Evolutionary conservation across 1,139 yeast genomes (phyloP).

Genomic region (Geotrichum citri-aurantii): DNA sequence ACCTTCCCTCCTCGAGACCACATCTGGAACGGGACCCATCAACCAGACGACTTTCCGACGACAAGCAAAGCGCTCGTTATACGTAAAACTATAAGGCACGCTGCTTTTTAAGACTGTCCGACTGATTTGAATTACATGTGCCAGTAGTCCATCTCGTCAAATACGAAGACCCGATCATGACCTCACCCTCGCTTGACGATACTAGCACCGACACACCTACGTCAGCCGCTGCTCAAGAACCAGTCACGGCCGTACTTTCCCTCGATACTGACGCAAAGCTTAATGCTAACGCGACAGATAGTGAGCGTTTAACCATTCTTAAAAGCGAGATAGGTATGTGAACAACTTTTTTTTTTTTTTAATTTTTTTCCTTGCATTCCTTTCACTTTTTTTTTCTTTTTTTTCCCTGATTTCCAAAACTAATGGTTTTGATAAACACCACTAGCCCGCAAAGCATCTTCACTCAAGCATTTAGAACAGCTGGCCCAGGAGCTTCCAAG

Average conservation of each 20-base stretch:
- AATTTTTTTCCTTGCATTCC: background rate
- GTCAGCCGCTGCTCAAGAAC: background rate
- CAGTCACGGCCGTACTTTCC: background rate
- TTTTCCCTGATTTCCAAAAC: background rate
- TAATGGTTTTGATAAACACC: background rate
- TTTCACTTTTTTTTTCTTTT: background rate
- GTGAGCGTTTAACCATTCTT: slow-evolving; percentile 12
- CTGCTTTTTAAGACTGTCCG: background rate
- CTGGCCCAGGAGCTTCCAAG: slow-evolving; percentile 18
- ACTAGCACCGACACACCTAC: background rate
- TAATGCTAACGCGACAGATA: background rate
- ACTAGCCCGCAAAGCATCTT: slow-evolving; percentile 18
- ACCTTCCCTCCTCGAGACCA: background rate
- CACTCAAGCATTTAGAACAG: slow-evolving; percentile 17
- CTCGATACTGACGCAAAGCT: background rate
- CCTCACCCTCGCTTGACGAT: background rate
- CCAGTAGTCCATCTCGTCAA: background rate
- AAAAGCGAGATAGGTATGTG: slow-evolving; percentile 18
- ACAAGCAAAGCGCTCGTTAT: background rate
- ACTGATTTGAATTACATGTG: background rate
- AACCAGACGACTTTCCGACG: background rate
- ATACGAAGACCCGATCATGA: background rate
- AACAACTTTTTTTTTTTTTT: slow-evolving; percentile 19
- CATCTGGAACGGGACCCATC: background rate
- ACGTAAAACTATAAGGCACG: background rate